A percentile compares a stretch with the other conserved stretches of the same genome.
These are phyloP conservation scores for Phytophthora palmivora DNA, from an alignment of 352 stramenopile species.

Conservation along the genomic window DNA sequence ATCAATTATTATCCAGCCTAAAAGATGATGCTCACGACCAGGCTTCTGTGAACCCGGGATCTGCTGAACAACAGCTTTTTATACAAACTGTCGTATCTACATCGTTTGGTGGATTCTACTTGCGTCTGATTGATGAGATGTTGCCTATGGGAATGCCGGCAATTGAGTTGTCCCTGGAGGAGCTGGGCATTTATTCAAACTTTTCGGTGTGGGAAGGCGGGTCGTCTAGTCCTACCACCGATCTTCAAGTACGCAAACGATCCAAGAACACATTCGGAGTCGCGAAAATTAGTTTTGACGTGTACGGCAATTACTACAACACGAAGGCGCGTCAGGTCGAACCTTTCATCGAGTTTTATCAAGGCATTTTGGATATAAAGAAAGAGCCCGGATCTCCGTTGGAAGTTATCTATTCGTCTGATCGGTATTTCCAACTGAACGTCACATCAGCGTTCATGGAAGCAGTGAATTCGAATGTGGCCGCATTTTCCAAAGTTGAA, in stretches of 20 bases:
- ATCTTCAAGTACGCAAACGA: slow-evolving; percentile 52
- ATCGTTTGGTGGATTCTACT: slow-evolving; percentile 88
- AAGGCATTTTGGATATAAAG: slow-evolving; percentile 75
- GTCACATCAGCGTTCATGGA: slow-evolving; percentile 87
- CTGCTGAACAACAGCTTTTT: slow-evolving; percentile 61
- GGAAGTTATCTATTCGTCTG: slow-evolving; percentile 79
- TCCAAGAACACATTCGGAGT: slow-evolving; percentile 76
- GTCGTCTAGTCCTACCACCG: slow-evolving; percentile 26
- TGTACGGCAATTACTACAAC: slow-evolving; percentile 93
- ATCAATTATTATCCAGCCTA: slow-evolving; percentile 81
- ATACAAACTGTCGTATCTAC: slow-evolving; percentile 82
- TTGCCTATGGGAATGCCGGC: slow-evolving; percentile 73
- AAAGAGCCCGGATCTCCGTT: slow-evolving; percentile 75
- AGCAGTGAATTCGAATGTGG: slow-evolving; percentile 69
- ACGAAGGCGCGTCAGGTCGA: slow-evolving; percentile 73
- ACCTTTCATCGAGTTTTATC: slow-evolving; percentile 89
- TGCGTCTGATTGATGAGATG: slow-evolving; percentile 87
- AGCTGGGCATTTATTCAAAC: slow-evolving; percentile 78
- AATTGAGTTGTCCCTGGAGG: slow-evolving; percentile 82
- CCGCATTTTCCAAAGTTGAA: slow-evolving; percentile 75
- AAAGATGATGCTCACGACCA: slow-evolving; percentile 46
- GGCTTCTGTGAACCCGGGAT: slow-evolving; percentile 20
- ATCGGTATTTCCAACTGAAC: slow-evolving; percentile 89
- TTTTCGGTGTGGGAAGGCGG: slow-evolving; percentile 75
- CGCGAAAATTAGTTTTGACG: slow-evolving; percentile 76